phyloP scores from a whole-genome alignment of 345 rosid species.

The Cardamine chenopodiifolia region DNA sequence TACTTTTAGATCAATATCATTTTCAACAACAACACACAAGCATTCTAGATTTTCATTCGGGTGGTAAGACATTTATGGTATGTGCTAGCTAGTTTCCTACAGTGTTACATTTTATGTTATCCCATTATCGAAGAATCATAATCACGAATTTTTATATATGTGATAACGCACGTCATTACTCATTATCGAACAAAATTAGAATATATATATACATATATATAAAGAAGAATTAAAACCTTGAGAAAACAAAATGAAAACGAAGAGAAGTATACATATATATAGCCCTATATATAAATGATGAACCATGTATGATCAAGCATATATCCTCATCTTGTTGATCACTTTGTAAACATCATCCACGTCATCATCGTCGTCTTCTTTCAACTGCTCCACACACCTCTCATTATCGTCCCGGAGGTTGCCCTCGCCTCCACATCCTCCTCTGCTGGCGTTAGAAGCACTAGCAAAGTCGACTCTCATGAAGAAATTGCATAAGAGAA shows the following conservation, averaged over 20 bases:
- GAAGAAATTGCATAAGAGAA: slow-evolving; percentile 36
- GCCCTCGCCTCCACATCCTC: slow-evolving; percentile 34
- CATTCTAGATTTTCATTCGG: no score
- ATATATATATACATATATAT: no score
- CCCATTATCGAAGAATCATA: neutral
- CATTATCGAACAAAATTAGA: neutral
- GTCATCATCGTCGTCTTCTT: slow-evolving; percentile 42
- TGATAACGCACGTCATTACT: neutral
- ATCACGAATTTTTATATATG: neutral
- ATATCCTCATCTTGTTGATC: slow-evolving; percentile 42
- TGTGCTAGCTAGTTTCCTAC: neutral
- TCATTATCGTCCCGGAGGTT: slow-evolving; percentile 39
- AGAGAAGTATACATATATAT: neutral
- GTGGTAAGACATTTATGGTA: neutral
- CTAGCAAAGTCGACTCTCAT: slow-evolving; percentile 25
- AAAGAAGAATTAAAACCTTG: slow-evolving; percentile 8
- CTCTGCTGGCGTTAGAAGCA: slow-evolving; percentile 10
- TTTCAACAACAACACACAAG: no score
- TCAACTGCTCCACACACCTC: slow-evolving; percentile 29
- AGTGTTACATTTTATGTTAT: neutral
- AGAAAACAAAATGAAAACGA: slow-evolving; percentile 1
- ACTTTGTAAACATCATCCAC: slow-evolving; percentile 48
- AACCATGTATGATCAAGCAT: slow-evolving; percentile 30
- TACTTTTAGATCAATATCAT: no score
- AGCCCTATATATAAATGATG: slow-evolving; percentile 23